A percentile compares a stretch with the other conserved stretches of the same genome.
Evolutionary conservation across 495 filamentous ascomycete genomes (phyloP).

Genomic region (Choiromyces venosus): DNA sequence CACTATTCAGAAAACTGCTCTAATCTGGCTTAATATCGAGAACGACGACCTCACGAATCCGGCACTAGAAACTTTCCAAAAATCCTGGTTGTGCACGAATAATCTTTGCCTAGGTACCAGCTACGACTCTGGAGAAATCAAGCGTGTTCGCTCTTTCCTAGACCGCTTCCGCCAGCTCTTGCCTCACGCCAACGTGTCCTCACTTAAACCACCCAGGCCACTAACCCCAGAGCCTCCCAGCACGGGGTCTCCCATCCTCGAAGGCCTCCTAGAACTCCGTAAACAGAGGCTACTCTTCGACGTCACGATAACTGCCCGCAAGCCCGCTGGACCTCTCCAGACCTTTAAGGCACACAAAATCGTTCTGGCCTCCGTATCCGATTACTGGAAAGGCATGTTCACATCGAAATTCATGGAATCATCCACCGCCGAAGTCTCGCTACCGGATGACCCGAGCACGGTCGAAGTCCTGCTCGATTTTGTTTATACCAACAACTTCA

Average conservation of each 20-base stretch:
- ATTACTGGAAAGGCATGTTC: conserved; percentile 10
- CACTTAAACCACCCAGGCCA: conserved; percentile 1
- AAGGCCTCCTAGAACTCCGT: conserved; percentile 13
- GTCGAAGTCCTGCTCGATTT: conserved; percentile 22
- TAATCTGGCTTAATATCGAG: conserved; percentile 38
- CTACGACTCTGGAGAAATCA: conserved; percentile 18
- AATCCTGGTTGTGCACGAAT: conserved; percentile 29
- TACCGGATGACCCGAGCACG: not conserved
- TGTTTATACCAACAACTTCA: conserved; percentile 22
- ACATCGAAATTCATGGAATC: conserved; percentile 11
- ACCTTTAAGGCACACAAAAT: conserved; percentile 12
- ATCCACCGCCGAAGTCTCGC: not conserved
- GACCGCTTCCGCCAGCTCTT: conserved; percentile 14
- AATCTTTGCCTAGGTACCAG: conserved; percentile 21
- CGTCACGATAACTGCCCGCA: conserved; percentile 5
- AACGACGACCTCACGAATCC: conserved; percentile 1
- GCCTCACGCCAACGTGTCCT: conserved; percentile 7
- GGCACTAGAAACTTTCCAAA: conserved; percentile 10
- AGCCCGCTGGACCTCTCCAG: not conserved
- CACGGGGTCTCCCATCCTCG: not conserved
- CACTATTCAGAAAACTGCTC: conserved; percentile 3
- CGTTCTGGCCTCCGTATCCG: conserved; percentile 19
- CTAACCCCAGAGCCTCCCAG: not conserved
- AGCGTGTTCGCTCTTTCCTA: conserved; percentile 23
- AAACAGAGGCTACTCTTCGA: conserved; percentile 1